Evolutionary conservation across 176 grass and related monocot species (phyloP).

Genomic region (Oryza punctata): DNA sequence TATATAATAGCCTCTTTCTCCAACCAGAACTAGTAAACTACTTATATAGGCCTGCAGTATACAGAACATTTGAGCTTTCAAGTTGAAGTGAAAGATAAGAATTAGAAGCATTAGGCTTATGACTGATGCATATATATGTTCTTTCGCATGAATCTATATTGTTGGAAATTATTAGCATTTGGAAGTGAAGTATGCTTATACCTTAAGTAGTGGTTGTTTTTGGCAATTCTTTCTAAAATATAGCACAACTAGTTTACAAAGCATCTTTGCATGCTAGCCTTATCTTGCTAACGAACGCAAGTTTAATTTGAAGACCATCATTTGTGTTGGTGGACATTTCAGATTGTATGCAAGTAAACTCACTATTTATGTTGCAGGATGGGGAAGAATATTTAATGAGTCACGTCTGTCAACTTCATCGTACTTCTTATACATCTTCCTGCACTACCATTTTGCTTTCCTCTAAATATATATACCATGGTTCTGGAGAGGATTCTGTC

Average conservation of each 20-base stretch:
- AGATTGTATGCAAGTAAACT: neutral
- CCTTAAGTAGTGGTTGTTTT: neutral
- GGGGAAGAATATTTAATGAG: neutral
- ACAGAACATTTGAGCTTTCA: no score
- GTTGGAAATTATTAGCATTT: no score
- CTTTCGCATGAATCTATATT: no score
- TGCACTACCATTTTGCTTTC: neutral
- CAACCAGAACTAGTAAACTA: no score
- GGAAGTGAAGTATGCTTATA: no score
- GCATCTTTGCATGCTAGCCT: neutral
- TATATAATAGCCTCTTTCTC: no score
- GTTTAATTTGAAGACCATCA: conserved; percentile 4
- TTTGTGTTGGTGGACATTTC: neutral
- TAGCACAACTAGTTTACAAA: neutral
- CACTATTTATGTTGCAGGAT: conserved; percentile 15
- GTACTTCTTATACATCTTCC: neutral
- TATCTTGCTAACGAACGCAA: neutral
- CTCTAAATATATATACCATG: conserved; percentile 10
- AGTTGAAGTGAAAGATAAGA: no score
- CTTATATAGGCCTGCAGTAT: no score
- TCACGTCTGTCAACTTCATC: neutral
- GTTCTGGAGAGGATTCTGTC: neutral
- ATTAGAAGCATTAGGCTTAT: no score
- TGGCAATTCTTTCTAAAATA: conserved; percentile 1
- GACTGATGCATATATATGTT: no score